A percentile compares a stretch with the other conserved stretches of the same genome.
Evolutionary conservation across 106 monocot species (phyloP).

Genomic region (Triglochin maritima): DNA sequence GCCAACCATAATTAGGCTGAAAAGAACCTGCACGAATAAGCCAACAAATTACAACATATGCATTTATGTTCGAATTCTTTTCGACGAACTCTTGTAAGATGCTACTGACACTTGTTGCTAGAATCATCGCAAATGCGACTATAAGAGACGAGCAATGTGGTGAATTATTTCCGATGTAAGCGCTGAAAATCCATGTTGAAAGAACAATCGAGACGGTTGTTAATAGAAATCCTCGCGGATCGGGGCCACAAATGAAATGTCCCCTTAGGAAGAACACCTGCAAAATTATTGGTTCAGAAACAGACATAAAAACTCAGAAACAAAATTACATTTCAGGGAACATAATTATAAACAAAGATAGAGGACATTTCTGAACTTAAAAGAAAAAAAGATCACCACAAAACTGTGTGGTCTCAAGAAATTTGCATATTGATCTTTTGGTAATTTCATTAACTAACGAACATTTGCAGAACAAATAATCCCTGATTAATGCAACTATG

Average conservation of each 20-base stretch:
- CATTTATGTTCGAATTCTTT: too few species aligned
- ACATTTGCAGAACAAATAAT: too few species aligned
- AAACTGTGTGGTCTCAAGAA: too few species aligned
- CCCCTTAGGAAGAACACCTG: slow-evolving; percentile 11
- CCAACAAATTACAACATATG: not conserved
- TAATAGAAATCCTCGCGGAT: slow-evolving; percentile 4
- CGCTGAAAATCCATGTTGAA: slow-evolving; percentile 6
- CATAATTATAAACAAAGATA: too few species aligned
- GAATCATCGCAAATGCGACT: not conserved
- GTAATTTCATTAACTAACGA: too few species aligned
- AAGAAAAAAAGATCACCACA: too few species aligned
- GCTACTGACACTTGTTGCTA: slow-evolving; percentile 1
- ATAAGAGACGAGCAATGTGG: not conserved
- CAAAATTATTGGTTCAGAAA: too few species aligned
- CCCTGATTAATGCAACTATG: too few species aligned
- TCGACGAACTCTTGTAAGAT: not conserved
- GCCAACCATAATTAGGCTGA: slow-evolving; percentile 1
- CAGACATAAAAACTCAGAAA: too few species aligned
- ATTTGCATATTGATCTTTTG: too few species aligned
- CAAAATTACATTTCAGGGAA: too few species aligned
- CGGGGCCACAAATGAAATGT: slow-evolving; percentile 7
- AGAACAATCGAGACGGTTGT: slow-evolving; percentile 3
- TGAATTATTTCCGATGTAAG: not conserved
- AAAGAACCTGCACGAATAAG: not conserved
- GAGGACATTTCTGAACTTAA: too few species aligned